Base-by-base conservation (phyloP, 495 filamentous ascomycete genomes). In the Durotheca rogersii region DNA sequence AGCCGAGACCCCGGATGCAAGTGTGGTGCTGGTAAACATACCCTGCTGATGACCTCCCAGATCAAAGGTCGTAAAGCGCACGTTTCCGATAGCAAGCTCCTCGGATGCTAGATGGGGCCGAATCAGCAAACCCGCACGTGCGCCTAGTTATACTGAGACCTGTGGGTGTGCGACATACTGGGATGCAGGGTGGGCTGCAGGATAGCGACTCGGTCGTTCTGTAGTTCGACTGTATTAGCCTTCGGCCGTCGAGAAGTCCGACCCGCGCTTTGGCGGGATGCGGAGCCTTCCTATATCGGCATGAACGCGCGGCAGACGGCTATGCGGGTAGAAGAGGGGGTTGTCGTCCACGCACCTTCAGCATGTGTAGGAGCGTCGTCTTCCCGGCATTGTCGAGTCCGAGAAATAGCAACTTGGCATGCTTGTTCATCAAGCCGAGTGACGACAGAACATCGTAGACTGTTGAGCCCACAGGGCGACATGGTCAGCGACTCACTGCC, bases 341-440 rank as follows among this genome's bases (percentile, higher is more conserved):
- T 12, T 15, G 46, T 16, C 41, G 14, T 19, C 67, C 30, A 58
- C 82, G 64, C 69, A 89, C 87, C 87, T 96, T 96, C 68, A 94
- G 69, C 90, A 93, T 91, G 69, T 92, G 87, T 57, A 93, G 72
- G 43, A 92, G 72, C 23, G 93, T 97, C 14, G 94, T 98, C 78
- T 98, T 96, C 69, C 92, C 93, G 37, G 93, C 93, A 79, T 96
- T 96, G 71, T 98, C 93, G 50, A 96, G 85, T 51, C 92, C 90
- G 35, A 96, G 84, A 71, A 94, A 94, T 43, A 95, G 82, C 34
- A 95, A 82, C 79, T 95, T 94, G 55, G 86, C 89, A 68, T 95
- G 88, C 81, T 98, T 97, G 82, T 97, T 97, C 51, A 89, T 76
- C 57, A 98, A 81, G 48, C 94, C 93, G 49, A 97, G 81, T 48